Evolutionary conservation across 495 filamentous ascomycete genomes (phyloP).

Genomic region (Hapsidospora chrysogenum): DNA sequence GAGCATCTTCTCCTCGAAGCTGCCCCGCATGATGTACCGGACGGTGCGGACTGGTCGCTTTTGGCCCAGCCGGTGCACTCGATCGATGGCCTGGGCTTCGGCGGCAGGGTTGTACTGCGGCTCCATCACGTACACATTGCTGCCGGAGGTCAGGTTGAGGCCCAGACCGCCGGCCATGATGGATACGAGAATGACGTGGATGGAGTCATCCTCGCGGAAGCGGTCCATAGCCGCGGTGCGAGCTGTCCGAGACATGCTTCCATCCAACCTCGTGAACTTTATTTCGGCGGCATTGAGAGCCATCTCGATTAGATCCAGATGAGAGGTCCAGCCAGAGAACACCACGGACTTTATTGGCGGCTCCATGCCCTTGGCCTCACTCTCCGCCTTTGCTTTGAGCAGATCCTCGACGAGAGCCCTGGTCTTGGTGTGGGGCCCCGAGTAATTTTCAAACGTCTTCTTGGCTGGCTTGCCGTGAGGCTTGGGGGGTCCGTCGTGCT

Average conservation of each 20-base stretch:
- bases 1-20: conserved; percentile 90
- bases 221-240: conserved; percentile 53
- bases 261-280: conserved; percentile 68
- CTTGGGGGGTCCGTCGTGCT: conserved; percentile 31
- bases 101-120: conserved; percentile 93
- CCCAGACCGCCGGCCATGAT: conserved; percentile 86
- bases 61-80: conserved; percentile 87
- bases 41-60: conserved; percentile 64
- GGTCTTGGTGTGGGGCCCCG: conserved; percentile 82
- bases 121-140: conserved; percentile 90
- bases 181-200: conserved; percentile 75
- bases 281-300: conserved; percentile 55
- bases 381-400: conserved; percentile 38
- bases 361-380: conserved; percentile 35
- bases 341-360: conserved; percentile 76
- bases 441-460: conserved; percentile 51
- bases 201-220: conserved; percentile 55
- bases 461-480: conserved; percentile 25
- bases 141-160: conserved; percentile 75
- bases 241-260: conserved; percentile 58
- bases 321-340: conserved; percentile 86
- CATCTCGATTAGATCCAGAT: conserved; percentile 83
- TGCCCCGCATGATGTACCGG: conserved; percentile 73
- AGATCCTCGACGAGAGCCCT: conserved; percentile 57
- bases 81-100: conserved; percentile 86